These are phyloP conservation scores for Schoenoplectus tabernaemontani DNA, from an alignment of 202 grass and related monocot species.

Conservation along the genomic window DNA sequence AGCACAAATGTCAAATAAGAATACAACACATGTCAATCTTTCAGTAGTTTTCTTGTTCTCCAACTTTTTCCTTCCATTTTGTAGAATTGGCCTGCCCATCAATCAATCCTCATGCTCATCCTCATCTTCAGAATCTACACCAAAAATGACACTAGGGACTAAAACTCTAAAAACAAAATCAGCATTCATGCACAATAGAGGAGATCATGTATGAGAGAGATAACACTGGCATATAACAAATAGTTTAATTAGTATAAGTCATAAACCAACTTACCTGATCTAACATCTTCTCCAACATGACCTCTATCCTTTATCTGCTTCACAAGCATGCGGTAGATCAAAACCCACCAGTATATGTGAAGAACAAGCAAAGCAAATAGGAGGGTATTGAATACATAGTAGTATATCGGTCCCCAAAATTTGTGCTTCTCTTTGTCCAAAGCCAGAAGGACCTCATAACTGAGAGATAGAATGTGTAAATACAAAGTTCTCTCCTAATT, in stretches of 20 bases:
- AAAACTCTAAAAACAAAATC: constrained; percentile 19
- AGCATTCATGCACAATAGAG: neutral
- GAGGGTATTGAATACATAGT: constrained; percentile 81
- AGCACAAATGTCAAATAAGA: no score
- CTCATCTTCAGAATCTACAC: constrained; percentile 47
- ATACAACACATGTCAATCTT: constrained; percentile 13
- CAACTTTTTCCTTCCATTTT: neutral
- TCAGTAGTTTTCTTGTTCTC: neutral
- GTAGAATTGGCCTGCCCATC: neutral
- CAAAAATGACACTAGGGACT: constrained; percentile 19
- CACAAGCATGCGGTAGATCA: constrained; percentile 59
- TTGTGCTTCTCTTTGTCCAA: constrained; percentile 73
- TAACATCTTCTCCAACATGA: constrained; percentile 65
- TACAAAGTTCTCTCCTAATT: neutral
- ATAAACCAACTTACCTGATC: constrained; percentile 53
- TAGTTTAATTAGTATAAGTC: neutral
- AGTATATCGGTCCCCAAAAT: constrained; percentile 73
- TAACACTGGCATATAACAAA: neutral
- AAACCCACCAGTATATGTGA: constrained; percentile 64
- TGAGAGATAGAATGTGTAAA: constrained; percentile 28
- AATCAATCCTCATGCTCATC: constrained; percentile 37
- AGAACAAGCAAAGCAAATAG: constrained; percentile 71
- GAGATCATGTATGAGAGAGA: constrained; percentile 11
- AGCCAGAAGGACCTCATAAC: constrained; percentile 62
- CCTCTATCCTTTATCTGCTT: constrained; percentile 50